Conservation (phyloP, 2,329 filamentous ascomycete genomes). For the Colletotrichum caudatum region DNA sequence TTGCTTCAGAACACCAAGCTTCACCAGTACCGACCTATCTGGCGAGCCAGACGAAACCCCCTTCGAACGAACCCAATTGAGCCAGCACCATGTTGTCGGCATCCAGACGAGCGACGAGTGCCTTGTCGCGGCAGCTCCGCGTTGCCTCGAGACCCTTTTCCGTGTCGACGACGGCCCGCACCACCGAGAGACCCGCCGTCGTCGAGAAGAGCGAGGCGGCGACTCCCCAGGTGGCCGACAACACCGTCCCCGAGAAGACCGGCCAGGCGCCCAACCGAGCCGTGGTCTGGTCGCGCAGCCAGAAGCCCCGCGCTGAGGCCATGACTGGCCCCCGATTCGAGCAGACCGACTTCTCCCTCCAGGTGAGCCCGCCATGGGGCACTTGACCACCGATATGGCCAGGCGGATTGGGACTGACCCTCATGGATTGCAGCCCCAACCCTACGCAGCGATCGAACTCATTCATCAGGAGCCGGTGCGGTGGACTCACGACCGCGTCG, state of each 20-base stretch:
- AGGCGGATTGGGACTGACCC: neutral
- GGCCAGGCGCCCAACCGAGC: constrained; percentile 89
- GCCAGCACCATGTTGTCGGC: constrained; percentile 60
- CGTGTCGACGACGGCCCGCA: constrained; percentile 52
- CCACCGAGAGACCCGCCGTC: constrained; percentile 56
- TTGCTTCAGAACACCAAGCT: constrained; percentile 40
- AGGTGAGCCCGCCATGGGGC: constrained; percentile 71
- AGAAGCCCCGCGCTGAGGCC: constrained; percentile 82
- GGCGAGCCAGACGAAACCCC: constrained; percentile 30
- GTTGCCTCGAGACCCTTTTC: constrained; percentile 61
- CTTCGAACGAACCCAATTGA: constrained; percentile 34
- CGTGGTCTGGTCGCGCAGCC: constrained; percentile 85
- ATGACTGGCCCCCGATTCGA: constrained; percentile 97
- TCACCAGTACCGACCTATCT: constrained; percentile 29
- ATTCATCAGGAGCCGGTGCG: constrained; percentile 95
- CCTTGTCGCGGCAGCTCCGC: constrained; percentile 59
- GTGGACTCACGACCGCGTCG: constrained; percentile 86
- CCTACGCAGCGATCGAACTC: constrained; percentile 90
- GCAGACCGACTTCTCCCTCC: constrained; percentile 92
- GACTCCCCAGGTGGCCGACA: constrained; percentile 58
- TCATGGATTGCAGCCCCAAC: constrained; percentile 76
- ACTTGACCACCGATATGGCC: neutral
- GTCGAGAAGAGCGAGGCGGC: constrained; percentile 56
- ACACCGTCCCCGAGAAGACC: constrained; percentile 59
- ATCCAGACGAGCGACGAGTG: constrained; percentile 55